Evolutionary conservation across 192 early-diverging fungal species (phyloP).

Genomic region (Umbelopsis ramanniana): DNA sequence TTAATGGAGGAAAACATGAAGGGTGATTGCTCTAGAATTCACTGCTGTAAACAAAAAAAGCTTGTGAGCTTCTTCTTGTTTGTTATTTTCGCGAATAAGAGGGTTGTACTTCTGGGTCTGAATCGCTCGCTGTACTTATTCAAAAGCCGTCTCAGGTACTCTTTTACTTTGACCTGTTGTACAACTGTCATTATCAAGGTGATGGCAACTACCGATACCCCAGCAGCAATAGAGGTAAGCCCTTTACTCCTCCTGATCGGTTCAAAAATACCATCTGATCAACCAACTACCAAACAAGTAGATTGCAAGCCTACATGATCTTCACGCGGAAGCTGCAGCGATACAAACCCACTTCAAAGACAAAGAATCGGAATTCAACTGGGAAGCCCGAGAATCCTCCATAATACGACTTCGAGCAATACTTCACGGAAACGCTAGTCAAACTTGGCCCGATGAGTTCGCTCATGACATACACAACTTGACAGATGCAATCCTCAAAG

Average conservation of each 20-base stretch:
- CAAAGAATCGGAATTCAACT: conserved; percentile 44
- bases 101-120: background rate
- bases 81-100: background rate
- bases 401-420: conserved; percentile 36
- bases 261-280: background rate
- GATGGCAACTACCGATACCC: conserved; percentile 6
- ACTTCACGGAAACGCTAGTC: conserved; percentile 34
- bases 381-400: conserved; percentile 37
- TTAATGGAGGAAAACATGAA: no score
- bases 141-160: background rate
- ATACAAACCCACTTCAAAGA: conserved; percentile 32
- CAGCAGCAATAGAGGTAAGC: conserved; percentile 8
- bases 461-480: conserved; percentile 23
- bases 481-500: conserved; percentile 22
- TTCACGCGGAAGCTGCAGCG: conserved; percentile 20
- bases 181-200: conserved; percentile 1
- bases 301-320: conserved; percentile 35
- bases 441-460: conserved; percentile 30
- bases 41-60: no score
- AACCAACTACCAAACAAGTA: background rate
- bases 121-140: background rate
- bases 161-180: background rate
- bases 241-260: background rate
- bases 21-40: no score
- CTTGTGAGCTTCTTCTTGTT: background rate